Conservation (phyloP, 1,284 basidiomycete species). For the Cerioporus squamosus region DNA sequence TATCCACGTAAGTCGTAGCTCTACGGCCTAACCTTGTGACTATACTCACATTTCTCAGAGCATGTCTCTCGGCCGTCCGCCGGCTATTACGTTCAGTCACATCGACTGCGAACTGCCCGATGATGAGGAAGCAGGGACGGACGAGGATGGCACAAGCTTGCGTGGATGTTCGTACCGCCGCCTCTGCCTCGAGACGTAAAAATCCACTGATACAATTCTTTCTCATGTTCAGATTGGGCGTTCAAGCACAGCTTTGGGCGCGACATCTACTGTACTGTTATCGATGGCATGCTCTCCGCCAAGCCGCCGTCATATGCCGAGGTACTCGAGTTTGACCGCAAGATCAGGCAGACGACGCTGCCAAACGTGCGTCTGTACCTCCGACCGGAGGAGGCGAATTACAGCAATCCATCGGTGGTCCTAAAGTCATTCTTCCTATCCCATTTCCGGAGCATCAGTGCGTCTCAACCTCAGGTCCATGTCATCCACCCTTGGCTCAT, state of each 20-base stretch:
- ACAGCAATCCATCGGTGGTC: slow-evolving; percentile 32
- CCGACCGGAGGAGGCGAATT: slow-evolving; percentile 34
- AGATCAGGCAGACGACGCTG: slow-evolving; percentile 34
- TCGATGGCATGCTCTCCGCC: slow-evolving; percentile 32
- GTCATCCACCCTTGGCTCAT: slow-evolving; percentile 2
- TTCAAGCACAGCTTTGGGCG: slow-evolving; percentile 34
- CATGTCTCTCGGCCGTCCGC: slow-evolving; percentile 36
- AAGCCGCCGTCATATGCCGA: slow-evolving; percentile 34
- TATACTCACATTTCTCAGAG: slow-evolving; percentile 25
- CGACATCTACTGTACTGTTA: slow-evolving; percentile 30
- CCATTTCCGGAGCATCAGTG: slow-evolving; percentile 37
- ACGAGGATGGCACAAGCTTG: slow-evolving; percentile 29
- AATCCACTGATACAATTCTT: neutral
- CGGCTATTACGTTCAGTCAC: slow-evolving; percentile 28
- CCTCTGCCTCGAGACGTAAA: neutral
- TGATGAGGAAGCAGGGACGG: slow-evolving; percentile 30
- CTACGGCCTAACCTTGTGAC: neutral
- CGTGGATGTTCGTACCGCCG: slow-evolving; percentile 31
- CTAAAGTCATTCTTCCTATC: slow-evolving; percentile 37
- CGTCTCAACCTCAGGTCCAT: slow-evolving; percentile 1
- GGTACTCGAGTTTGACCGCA: slow-evolving; percentile 35
- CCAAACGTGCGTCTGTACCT: slow-evolving; percentile 34
- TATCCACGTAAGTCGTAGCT: slow-evolving; percentile 36
- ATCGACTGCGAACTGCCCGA: slow-evolving; percentile 35
- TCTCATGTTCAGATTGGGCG: slow-evolving; percentile 27